Base-by-base conservation (phyloP, 2,329 filamentous ascomycete genomes). In the Aspergillus quadrilineatus region DNA sequence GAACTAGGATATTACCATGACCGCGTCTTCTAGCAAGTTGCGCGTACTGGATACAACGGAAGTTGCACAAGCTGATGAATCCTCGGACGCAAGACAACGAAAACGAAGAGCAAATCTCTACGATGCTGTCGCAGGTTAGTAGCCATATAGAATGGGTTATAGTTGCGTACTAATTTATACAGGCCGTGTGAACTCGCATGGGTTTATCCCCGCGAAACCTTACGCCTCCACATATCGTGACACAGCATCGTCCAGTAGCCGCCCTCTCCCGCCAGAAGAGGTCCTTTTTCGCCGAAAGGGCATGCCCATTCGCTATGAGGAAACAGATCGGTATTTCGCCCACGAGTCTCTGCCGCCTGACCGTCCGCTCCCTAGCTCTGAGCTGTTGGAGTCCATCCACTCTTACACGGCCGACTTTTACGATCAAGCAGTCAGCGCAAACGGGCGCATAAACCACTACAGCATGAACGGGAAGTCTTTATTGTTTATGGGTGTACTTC, bases 381-480 rank as follows among this genome's bases (percentile, higher is more conserved):
- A 86, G 49, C 67, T 87, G 12, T 70, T 86, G 14, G 82, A 81
- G 61, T 76, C 80, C 1, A 69, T 86, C 22, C 84, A 87, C 66
- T 71, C 77, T 1, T 86, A 87, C 65, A 69, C 79, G 3, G 79
- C 83, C 0, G 81, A 84, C 49, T 82, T 81, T 61, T 86, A 85
- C 66, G 72, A 67, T 30, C 67, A 69, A 36, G 67, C 69, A 3
- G 70, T 69, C 3, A 57, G 59, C 1, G 67, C 73, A 26, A 62
- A 63, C 6, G 75, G 73, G 2, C 66, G 65, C 44, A 63, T 69
- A 34, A 75, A 79, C 51, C 81, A 79, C 63, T 75, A 74, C 47
- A 84, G 79, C 57, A 77, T 88, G 76, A 83, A 87, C 57, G 84
- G 85, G 68, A 86, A 83, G 7, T 84, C 85, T 1, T 67, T 88